Percentiles rank a stretch among this genome's conserved stretches.
These are phyloP conservation scores for Wickerhamiella dianesei DNA, from an alignment of 805 yeast genomes.

Conservation along the genomic window DNA sequence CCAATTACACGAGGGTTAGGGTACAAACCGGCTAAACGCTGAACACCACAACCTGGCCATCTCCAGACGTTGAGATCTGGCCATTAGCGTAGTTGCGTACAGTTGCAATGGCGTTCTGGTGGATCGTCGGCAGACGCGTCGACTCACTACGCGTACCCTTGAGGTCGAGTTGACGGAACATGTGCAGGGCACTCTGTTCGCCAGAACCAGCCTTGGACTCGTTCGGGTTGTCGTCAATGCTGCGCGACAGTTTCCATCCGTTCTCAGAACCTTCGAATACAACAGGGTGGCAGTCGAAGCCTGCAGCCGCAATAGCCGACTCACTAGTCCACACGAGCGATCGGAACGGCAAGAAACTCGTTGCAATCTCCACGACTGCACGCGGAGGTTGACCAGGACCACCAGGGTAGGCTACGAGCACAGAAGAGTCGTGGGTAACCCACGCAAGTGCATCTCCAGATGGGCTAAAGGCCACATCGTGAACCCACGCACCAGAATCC, in stretches of 20 bases:
- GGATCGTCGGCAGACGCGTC: constrained; percentile 53
- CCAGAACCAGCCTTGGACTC: constrained; percentile 36
- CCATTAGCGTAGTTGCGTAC: constrained; percentile 35
- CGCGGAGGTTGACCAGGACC: constrained; percentile 53
- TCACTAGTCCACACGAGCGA: constrained; percentile 58
- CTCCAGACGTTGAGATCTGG: constrained; percentile 66
- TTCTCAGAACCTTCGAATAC: constrained; percentile 57
- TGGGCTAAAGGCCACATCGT: constrained; percentile 77
- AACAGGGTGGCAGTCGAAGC: constrained; percentile 84
- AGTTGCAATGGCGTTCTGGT: constrained; percentile 75
- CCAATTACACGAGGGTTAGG: too few species aligned
- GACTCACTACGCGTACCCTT: constrained; percentile 57
- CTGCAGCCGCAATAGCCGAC: constrained; percentile 66
- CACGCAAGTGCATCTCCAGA: constrained; percentile 65
- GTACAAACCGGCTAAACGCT: constrained; percentile 33
- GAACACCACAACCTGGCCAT: constrained; percentile 82
- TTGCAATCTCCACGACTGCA: constrained; percentile 43
- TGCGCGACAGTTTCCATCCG: constrained; percentile 46
- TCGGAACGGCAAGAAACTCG: constrained; percentile 67
- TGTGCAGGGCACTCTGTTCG: constrained; percentile 46
- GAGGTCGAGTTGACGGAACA: constrained; percentile 90
- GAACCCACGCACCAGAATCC: constrained; percentile 77
- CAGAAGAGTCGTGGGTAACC: constrained; percentile 76
- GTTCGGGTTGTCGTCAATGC: constrained; percentile 44
- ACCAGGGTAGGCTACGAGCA: constrained; percentile 65